Percentiles rank a stretch among this genome's conserved stretches.
These are phyloP conservation scores for Macrolepiota albuminosa DNA, from an alignment of 768 basidiomycete species.

Conservation along the genomic window DNA sequence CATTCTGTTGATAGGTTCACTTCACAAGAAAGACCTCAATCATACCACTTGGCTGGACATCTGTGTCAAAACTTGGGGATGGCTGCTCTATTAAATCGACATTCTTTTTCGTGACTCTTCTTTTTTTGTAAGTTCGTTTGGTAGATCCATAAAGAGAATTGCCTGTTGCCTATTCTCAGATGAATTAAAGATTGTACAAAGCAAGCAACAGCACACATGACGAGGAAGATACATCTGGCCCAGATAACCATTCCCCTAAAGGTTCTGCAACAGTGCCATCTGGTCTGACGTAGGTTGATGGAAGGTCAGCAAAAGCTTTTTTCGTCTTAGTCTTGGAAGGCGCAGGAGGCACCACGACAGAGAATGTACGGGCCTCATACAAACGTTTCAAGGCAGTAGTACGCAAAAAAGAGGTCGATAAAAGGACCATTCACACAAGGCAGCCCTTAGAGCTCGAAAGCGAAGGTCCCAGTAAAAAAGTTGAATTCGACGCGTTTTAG, in stretches of 20 bases:
- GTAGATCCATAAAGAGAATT: neutral
- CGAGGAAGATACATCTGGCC: constrained; percentile 9
- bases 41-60: neutral
- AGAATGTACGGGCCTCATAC: constrained; percentile 4
- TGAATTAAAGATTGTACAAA: neutral
- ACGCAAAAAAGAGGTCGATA: neutral
- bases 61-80: neutral
- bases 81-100: neutral
- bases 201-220: constrained; percentile 4
- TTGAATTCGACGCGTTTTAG: constrained; percentile 18
- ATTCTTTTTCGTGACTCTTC: neutral
- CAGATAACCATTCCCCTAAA: constrained; percentile 37
- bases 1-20: neutral
- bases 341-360: neutral
- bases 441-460: neutral
- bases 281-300: constrained; percentile 36
- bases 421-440: constrained; percentile 9
- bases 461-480: neutral
- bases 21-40: neutral
- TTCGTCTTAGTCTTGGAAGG: constrained; percentile 25
- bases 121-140: neutral
- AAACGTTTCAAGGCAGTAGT: neutral
- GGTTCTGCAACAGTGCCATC: constrained; percentile 41
- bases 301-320: constrained; percentile 59
- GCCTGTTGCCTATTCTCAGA: constrained; percentile 1